Conservation (phyloP, 2,329 filamentous ascomycete species). For the Epichloe bromicola region DNA sequence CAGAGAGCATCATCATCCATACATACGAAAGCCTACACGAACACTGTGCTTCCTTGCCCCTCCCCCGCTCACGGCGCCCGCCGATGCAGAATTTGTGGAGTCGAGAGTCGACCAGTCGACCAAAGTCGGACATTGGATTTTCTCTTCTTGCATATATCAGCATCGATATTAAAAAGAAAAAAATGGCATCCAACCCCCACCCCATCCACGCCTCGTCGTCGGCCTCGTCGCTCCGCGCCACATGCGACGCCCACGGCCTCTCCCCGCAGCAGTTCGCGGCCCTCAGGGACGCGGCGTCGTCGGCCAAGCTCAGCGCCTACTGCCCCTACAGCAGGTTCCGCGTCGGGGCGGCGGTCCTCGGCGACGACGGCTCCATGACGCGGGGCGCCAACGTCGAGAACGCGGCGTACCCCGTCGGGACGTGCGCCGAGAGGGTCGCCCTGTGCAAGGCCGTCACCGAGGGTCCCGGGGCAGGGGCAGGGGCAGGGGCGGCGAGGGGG, state of each 20-base stretch:
- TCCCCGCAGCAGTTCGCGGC: constrained; percentile 49
- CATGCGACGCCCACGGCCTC: constrained; percentile 31
- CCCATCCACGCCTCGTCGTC: background rate
- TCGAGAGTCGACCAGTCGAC: background rate
- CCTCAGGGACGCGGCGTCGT: constrained; percentile 47
- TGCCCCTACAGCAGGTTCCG: constrained; percentile 90
- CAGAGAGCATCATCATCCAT: too few species aligned
- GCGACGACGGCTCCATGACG: constrained; percentile 26
- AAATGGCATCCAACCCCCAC: background rate
- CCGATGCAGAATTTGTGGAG: background rate
- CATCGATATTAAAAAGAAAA: too few species aligned
- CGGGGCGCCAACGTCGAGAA: constrained; percentile 85
- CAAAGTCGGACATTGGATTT: too few species aligned
- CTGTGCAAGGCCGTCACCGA: constrained; percentile 64
- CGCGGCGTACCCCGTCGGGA: constrained; percentile 84
- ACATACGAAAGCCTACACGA: too few species aligned
- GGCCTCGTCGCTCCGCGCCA: constrained; percentile 14
- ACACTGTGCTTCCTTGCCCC: too few species aligned
- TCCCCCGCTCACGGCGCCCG: too few species aligned
- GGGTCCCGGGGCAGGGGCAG: constrained; percentile 16
- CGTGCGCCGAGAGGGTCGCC: constrained; percentile 87
- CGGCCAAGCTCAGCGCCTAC: constrained; percentile 69
- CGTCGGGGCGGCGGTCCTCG: constrained; percentile 71
- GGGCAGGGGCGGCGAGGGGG: constrained; percentile 12
- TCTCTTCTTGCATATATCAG: background rate